Conservation (phyloP, 2,329 filamentous ascomycete species). For the Cadophora sp. region DNA sequence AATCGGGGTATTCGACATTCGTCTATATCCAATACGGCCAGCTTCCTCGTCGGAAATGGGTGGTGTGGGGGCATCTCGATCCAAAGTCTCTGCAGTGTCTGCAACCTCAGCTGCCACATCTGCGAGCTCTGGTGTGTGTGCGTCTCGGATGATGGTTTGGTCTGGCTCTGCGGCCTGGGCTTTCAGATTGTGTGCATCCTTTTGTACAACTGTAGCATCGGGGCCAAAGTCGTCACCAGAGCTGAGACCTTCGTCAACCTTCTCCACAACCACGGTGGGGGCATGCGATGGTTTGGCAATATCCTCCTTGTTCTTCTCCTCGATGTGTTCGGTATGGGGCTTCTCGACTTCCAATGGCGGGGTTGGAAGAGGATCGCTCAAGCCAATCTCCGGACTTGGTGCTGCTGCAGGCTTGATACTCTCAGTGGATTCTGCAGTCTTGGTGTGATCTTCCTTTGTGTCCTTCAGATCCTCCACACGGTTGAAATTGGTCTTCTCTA, state of each 20-base stretch:
- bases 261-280: constrained; percentile 45
- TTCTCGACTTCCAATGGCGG: constrained; percentile 5
- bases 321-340: constrained; percentile 7
- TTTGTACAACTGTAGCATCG: constrained; percentile 45
- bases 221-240: constrained; percentile 48
- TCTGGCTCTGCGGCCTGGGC: constrained; percentile 47
- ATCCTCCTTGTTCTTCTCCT: constrained; percentile 11
- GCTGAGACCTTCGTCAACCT: constrained; percentile 45
- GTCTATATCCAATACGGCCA: constrained; percentile 45
- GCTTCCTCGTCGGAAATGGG: constrained; percentile 46
- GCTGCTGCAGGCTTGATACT: background rate
- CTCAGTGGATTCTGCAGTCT: background rate
- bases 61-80: constrained; percentile 43
- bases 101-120: constrained; percentile 48
- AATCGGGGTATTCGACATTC: constrained; percentile 50
- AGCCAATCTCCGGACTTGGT: constrained; percentile 11
- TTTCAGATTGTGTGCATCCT: constrained; percentile 45
- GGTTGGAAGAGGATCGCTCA: background rate
- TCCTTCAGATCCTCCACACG: background rate
- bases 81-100: constrained; percentile 49
- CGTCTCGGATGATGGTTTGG: constrained; percentile 38
- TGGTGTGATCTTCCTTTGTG: background rate
- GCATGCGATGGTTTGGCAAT: background rate
- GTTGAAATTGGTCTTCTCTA: background rate
- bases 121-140: constrained; percentile 36